Evolutionary conservation across 176 grass and related monocot species (phyloP), one percentile per base, ranked within the genome.

Genomic region (Oryza glumipatula): DNA sequence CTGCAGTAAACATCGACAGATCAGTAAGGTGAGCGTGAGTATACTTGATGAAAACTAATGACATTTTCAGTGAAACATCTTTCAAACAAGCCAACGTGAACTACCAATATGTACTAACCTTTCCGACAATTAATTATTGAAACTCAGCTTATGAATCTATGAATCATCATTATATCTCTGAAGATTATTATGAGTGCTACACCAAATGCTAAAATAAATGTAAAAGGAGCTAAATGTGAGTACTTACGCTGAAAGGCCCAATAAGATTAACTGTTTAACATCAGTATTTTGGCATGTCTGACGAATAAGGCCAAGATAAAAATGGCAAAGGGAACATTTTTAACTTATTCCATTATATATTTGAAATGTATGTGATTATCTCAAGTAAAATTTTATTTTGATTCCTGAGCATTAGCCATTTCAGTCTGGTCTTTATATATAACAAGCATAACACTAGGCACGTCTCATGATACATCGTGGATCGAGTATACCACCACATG

Each of bases 1-100:
- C 90, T 95, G 88, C 80, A 82, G 76, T 32, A 56, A 28, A 46
- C 11, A 47, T 41, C 9, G 1, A 15, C 39, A 90, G 26, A 11
- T 22, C 79, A 49, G 70, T 72, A 58, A 86, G 56, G 15, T 26
- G 0, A 38, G 60, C 38, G 28, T 51, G 44, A 30, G 65, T n/a
- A 73, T 16, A 65, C n/a, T 51, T 82, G 19, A 6, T 72, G 61
- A 10, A 65, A 73, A 43, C 4, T 30, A 26, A 10, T 76, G 26
- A 39, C 73, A 48, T 32, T 76, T 65, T 76, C 23, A 64, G 38
- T 70, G 48, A 76, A 76, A 48, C 46, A 76, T 32, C 17, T 75
- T 66, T 83, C 14, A 54, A 41, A 68, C 7, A 23, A 24, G 32
- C 21, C 13, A 60, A 45, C 68, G 63, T 2, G 64, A 74, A 74